These are phyloP conservation scores for Penicillium coprophilum DNA, from an alignment of 495 filamentous ascomycete genomes.

Conservation along the genomic window DNA sequence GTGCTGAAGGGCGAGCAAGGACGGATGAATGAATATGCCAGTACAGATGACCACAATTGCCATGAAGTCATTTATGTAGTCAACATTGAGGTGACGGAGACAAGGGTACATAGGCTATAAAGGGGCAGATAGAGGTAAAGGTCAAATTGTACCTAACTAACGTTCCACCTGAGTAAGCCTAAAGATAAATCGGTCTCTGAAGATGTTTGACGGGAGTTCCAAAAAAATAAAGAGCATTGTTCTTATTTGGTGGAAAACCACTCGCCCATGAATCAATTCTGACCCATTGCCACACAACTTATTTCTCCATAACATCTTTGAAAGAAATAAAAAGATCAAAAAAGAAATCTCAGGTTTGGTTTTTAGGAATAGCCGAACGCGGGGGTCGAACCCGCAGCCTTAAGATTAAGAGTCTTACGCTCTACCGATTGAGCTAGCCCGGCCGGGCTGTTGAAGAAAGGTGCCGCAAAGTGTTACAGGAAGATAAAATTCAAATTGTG, in stretches of 20 bases:
- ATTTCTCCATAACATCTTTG: too few species aligned
- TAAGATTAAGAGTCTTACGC: constrained; percentile 82
- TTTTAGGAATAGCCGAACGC: constrained; percentile 41
- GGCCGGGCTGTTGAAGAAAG: constrained; percentile 33
- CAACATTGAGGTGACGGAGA: too few species aligned
- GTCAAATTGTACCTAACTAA: too few species aligned
- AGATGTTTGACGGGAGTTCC: too few species aligned
- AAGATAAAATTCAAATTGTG: background rate
- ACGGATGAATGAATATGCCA: background rate
- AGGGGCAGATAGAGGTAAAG: too few species aligned
- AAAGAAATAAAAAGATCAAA: background rate
- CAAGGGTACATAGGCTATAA: background rate
- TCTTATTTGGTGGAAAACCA: too few species aligned
- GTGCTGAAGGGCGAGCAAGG: background rate
- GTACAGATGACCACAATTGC: background rate
- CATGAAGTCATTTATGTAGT: background rate
- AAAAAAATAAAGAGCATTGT: too few species aligned
- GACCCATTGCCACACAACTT: too few species aligned
- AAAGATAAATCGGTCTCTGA: too few species aligned
- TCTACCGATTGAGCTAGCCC: constrained; percentile 81
- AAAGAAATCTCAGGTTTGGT: background rate
- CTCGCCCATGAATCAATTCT: too few species aligned
- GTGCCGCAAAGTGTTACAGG: too few species aligned
- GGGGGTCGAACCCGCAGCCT: constrained; percentile 65
- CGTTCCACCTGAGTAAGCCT: too few species aligned